Percentiles rank a stretch among this genome's conserved stretches.
phyloP scores from a whole-genome alignment of 495 filamentous ascomycete species.

The Neurospora sp. region DNA sequence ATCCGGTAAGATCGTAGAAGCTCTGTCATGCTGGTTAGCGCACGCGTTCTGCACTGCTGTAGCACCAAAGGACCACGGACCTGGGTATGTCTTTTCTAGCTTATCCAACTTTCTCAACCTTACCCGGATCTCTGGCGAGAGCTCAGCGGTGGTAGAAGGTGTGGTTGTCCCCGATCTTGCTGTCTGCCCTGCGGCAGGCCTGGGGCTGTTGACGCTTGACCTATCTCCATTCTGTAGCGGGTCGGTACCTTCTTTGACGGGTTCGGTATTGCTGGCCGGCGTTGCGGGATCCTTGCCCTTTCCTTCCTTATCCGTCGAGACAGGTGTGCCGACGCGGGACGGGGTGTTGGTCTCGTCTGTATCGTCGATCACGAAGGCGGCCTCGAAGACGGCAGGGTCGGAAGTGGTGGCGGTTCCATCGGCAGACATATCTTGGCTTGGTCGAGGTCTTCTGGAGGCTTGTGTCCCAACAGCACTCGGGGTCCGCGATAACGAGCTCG shows the following conservation, averaged over 20 bases:
- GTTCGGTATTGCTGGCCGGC: slow-evolving; percentile 17
- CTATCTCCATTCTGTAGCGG: slow-evolving; percentile 5
- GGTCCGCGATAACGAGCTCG: slow-evolving; percentile 34
- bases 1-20: slow-evolving; percentile 82
- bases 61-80: slow-evolving; percentile 33
- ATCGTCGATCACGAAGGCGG: slow-evolving; percentile 72
- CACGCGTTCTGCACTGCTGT: neutral
- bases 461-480: slow-evolving; percentile 31
- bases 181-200: slow-evolving; percentile 1
- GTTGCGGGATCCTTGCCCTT: slow-evolving; percentile 16
- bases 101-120: slow-evolving; percentile 72
- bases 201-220: slow-evolving; percentile 4
- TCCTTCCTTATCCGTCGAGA: slow-evolving; percentile 21
- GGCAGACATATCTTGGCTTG: slow-evolving; percentile 26
- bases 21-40: slow-evolving; percentile 40
- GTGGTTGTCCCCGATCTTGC: neutral
- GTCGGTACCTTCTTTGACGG: neutral
- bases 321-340: slow-evolving; percentile 36
- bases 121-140: slow-evolving; percentile 63
- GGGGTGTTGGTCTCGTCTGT: slow-evolving; percentile 48
- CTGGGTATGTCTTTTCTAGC: slow-evolving; percentile 76
- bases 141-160: slow-evolving; percentile 35
- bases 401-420: slow-evolving; percentile 39
- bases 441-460: slow-evolving; percentile 30
- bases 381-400: slow-evolving; percentile 77